Evolutionary conservation across 1,284 basidiomycete genomes (phyloP).

Genomic region (Leccinum brunneo-olivaceum): DNA sequence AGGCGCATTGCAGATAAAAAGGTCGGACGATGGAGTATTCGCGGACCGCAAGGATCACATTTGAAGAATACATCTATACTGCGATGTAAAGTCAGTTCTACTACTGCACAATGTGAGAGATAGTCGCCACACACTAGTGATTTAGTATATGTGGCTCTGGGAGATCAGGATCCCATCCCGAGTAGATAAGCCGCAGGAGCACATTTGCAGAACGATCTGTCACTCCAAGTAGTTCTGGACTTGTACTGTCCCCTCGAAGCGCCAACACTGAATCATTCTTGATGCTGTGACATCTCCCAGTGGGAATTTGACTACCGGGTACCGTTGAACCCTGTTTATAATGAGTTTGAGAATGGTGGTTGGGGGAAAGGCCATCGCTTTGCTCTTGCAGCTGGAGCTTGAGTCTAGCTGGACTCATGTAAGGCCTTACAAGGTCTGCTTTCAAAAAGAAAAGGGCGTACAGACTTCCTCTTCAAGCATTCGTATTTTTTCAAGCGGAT

Average conservation of each 20-base stretch:
- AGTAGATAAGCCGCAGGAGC: slow-evolving; percentile 58
- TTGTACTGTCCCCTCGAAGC: slow-evolving; percentile 41
- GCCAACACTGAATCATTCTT: slow-evolving; percentile 7
- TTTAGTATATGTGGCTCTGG: slow-evolving; percentile 64
- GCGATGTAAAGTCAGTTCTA: slow-evolving; percentile 7
- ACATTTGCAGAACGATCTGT: slow-evolving; percentile 39
- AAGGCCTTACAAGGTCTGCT: slow-evolving; percentile 9
- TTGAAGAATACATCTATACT: slow-evolving; percentile 78
- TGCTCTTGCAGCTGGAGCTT: slow-evolving; percentile 58
- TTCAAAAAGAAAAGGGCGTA: slow-evolving; percentile 28
- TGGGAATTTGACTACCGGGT: slow-evolving; percentile 14
- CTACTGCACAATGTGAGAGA: slow-evolving; percentile 2
- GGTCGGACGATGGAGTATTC: slow-evolving; percentile 71
- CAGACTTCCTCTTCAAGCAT: slow-evolving; percentile 73
- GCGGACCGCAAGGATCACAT: slow-evolving; percentile 75
- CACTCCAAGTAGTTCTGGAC: slow-evolving; percentile 41
- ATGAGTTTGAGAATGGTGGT: slow-evolving; percentile 9
- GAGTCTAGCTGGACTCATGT: slow-evolving; percentile 45
- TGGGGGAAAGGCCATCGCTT: slow-evolving; percentile 20
- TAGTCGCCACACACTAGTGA: slow-evolving; percentile 54
- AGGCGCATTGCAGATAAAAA: slow-evolving; percentile 71
- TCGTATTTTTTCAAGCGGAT: slow-evolving; percentile 68
- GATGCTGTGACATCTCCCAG: slow-evolving; percentile 8
- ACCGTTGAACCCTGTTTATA: slow-evolving; percentile 20
- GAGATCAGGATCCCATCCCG: slow-evolving; percentile 77